phyloP scores from a whole-genome alignment of 192 early-diverging fungal genomes.

The Endogone sp. region DNA sequence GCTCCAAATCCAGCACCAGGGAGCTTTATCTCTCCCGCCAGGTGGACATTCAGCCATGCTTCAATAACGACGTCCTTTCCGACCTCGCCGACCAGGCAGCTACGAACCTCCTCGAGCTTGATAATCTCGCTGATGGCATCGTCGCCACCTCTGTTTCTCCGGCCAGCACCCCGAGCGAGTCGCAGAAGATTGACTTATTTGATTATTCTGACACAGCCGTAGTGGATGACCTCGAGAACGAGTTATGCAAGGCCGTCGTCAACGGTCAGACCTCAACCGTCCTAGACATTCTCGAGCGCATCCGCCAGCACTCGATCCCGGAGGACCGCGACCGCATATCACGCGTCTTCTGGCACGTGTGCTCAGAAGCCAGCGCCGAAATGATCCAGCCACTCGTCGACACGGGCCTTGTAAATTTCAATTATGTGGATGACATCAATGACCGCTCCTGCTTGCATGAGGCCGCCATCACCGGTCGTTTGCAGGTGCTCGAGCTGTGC shows the following conservation, averaged over 20 bases:
- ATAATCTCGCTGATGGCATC: conserved; percentile 53
- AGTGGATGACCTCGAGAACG: conserved; percentile 57
- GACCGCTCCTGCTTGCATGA: conserved; percentile 88
- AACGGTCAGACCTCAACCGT: conserved; percentile 37
- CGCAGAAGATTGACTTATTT: conserved; percentile 2
- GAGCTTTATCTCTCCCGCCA: conserved; percentile 97
- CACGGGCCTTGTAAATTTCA: conserved; percentile 68
- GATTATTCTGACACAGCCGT: conserved; percentile 27
- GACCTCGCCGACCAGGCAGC: conserved; percentile 86
- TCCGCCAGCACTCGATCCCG: conserved; percentile 37
- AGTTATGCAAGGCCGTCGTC: conserved; percentile 50
- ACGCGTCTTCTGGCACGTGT: conserved; percentile 70
- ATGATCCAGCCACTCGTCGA: conserved; percentile 61
- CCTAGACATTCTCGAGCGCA: conserved; percentile 49
- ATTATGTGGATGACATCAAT: conserved; percentile 90
- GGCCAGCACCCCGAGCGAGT: conserved; percentile 4
- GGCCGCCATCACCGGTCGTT: conserved; percentile 76
- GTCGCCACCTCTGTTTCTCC: conserved; percentile 16
- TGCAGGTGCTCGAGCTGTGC: conserved; percentile 60
- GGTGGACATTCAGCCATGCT: conserved; percentile 96
- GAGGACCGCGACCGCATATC: conserved; percentile 61
- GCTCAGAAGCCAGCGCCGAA: conserved; percentile 50
- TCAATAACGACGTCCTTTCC: conserved; percentile 89
- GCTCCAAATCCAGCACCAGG: conserved; percentile 94
- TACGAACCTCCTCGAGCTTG: conserved; percentile 72